Base-by-base conservation (phyloP, 306 rosid genomes). In the Acacia confusa region DNA sequence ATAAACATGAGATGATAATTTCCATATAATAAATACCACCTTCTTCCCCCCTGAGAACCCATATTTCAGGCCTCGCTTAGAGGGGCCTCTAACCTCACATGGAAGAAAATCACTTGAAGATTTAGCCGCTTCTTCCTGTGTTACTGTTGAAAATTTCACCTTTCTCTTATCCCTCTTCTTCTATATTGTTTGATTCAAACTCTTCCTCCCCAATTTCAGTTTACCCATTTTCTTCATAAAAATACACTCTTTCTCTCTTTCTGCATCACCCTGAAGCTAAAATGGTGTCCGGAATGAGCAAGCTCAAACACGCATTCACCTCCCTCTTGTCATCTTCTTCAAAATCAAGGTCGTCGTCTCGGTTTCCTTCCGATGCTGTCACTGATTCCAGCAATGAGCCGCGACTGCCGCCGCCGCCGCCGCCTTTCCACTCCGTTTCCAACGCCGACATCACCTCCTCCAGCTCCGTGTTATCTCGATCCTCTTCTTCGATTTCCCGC, bases 401-500 rank as follows among this genome's bases (percentile, higher is more conserved):
- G 14, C 45, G 0, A 13, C 38, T 4, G 4, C 44, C 19, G 24
- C 66, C 66, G 16, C 66, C 66, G 12, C 53, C 11, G 20, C 20
- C 4, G 13, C 10, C 2, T 28, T 9, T 12, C 34, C 32, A 10
- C 32, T 50, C 66, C 13, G 30, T 4, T 13, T 50, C 78, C 19
- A 50, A 45, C n/a, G 77, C 28, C 28, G 77, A 48, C 57, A 38
- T 14, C 61, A 48, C 6, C 41, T 72, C 63, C 25, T 72, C 27
- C 24, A 20, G 30, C 19, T 19, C 47, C 48, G 32, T 32, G 32
- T 20, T 74, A 16, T 32, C 30, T 53, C 78, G 78, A 61, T 74
- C 78, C 47, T 19, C 65, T 6, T 74, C 78, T 32, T 74, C 78
- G 2, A 6, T 74, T 22, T 74, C 78, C 2, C 78, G 66, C 32